phyloP scores from a whole-genome alignment of 2,329 filamentous ascomycete species.

The Acephala macrosclerotiorum region DNA sequence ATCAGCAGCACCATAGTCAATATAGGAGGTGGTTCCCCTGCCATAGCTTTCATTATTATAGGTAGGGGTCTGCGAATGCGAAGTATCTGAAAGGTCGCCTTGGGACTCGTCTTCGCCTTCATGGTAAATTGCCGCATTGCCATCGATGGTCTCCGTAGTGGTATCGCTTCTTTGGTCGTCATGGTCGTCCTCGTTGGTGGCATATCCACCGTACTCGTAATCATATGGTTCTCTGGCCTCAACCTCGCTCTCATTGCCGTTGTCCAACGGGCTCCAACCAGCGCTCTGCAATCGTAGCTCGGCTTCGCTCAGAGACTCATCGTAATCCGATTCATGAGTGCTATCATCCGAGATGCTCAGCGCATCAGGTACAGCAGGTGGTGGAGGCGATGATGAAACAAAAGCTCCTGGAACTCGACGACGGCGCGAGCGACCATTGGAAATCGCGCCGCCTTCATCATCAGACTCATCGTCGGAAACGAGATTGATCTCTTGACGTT shows the following conservation, averaged over 20 bases:
- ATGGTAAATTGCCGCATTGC: slow-evolving; percentile 35
- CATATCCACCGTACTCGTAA: slow-evolving; percentile 22
- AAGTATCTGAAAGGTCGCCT: slow-evolving; percentile 30
- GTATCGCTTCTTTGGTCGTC: slow-evolving; percentile 37
- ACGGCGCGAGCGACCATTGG: slow-evolving; percentile 35
- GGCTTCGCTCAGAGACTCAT: slow-evolving; percentile 37
- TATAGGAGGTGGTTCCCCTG: slow-evolving; percentile 20
- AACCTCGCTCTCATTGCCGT: slow-evolving; percentile 42
- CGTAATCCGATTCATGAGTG: slow-evolving; percentile 40
- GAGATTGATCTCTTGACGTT: slow-evolving; percentile 24
- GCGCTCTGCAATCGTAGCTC: slow-evolving; percentile 31
- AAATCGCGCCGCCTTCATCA: slow-evolving; percentile 42
- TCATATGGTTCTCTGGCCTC: slow-evolving; percentile 29
- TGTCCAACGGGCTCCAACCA: slow-evolving; percentile 46
- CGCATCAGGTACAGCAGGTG: slow-evolving; percentile 26
- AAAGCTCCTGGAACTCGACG: slow-evolving; percentile 23
- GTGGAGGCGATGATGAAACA: slow-evolving; percentile 6
- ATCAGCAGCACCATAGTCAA: slow-evolving; percentile 13
- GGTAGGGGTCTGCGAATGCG: slow-evolving; percentile 26
- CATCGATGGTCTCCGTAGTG: slow-evolving; percentile 39
- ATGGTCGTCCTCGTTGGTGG: slow-evolving; percentile 22
- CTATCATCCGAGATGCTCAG: slow-evolving; percentile 28
- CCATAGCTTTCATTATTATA: slow-evolving; percentile 18
- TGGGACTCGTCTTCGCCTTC: slow-evolving; percentile 37
- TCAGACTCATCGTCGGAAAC: slow-evolving; percentile 43